Conservation (phyloP, 768 basidiomycete genomes). For the Lactarius sp. region DNA sequence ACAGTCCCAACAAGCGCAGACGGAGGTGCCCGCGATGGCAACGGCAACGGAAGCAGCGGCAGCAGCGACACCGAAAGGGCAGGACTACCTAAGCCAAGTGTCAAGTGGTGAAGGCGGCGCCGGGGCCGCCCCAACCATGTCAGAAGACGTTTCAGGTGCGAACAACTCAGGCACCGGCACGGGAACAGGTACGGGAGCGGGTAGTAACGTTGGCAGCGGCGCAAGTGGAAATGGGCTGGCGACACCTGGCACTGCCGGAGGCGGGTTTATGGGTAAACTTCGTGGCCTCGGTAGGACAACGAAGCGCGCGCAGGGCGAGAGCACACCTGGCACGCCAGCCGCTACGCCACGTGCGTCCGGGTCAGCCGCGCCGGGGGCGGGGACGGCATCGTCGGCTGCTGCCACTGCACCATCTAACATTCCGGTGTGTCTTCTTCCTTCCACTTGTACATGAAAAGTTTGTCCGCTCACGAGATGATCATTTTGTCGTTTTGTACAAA, state of each 20-base stretch:
- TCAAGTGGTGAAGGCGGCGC: constrained; percentile 37
- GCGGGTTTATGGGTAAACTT: constrained; percentile 73
- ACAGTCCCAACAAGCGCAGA: neutral
- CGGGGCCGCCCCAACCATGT: constrained; percentile 30
- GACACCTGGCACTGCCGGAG: constrained; percentile 30
- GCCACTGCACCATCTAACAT: neutral
- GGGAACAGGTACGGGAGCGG: neutral
- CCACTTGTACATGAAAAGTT: neutral
- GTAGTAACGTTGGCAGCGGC: neutral
- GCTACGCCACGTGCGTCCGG: neutral
- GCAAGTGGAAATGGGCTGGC: neutral
- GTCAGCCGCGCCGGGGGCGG: neutral
- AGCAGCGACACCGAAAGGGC: constrained; percentile 20
- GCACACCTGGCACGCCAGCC: constrained; percentile 22
- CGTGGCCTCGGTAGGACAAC: constrained; percentile 67
- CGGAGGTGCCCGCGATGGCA: neutral
- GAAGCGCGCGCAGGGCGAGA: constrained; percentile 35
- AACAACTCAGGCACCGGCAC: constrained; percentile 23
- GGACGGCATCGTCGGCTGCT: neutral
- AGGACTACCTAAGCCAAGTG: constrained; percentile 52
- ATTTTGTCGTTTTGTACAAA: neutral
- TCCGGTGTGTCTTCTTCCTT: neutral
- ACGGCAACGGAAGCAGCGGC: neutral
- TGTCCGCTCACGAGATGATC: constrained; percentile 24
- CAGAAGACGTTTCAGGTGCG: constrained; percentile 49